Percentiles rank a stretch among this genome's conserved stretches.
phyloP scores from a whole-genome alignment of 2,329 filamentous ascomycete species.

The Triangularia verruculosa region DNA sequence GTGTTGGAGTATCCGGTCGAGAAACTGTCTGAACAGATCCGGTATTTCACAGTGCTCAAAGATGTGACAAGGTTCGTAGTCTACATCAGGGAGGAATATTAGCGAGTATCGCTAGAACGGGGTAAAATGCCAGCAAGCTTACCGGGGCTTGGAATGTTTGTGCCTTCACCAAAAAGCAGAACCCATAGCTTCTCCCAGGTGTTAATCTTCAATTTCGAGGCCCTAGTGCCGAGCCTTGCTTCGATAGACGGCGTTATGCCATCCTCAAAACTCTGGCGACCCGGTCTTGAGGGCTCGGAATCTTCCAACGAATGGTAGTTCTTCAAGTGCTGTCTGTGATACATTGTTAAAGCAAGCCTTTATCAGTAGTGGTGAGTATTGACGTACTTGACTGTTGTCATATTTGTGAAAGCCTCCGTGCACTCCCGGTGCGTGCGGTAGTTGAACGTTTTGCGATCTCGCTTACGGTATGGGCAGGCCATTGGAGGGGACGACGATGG shows the following conservation, averaged over 20 bases:
- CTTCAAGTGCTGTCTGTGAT: not conserved
- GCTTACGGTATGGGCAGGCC: slow-evolving; percentile 9
- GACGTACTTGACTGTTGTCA: slow-evolving; percentile 4
- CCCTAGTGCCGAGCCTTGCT: not conserved
- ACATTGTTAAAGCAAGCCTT: not conserved
- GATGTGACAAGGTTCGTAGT: not conserved
- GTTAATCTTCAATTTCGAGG: not conserved
- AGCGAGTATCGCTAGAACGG: not conserved
- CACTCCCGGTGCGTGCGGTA: not conserved
- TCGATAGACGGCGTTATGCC: not conserved
- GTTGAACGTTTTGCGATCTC: slow-evolving; percentile 5
- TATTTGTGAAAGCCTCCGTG: not conserved
- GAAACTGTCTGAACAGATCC: not conserved
- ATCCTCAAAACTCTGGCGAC: not conserved
- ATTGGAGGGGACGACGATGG: not conserved
- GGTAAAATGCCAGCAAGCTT: not conserved
- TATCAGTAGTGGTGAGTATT: not conserved
- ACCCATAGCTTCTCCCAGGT: not conserved
- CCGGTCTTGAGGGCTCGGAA: not conserved
- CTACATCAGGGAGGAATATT: not conserved
- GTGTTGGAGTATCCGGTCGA: not conserved
- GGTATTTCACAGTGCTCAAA: not conserved
- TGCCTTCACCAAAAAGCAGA: not conserved
- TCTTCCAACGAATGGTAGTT: not conserved
- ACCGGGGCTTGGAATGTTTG: not conserved